Evolutionary conservation across 257 asterid genomes (phyloP).

Genomic region (Apocynum venetum): DNA sequence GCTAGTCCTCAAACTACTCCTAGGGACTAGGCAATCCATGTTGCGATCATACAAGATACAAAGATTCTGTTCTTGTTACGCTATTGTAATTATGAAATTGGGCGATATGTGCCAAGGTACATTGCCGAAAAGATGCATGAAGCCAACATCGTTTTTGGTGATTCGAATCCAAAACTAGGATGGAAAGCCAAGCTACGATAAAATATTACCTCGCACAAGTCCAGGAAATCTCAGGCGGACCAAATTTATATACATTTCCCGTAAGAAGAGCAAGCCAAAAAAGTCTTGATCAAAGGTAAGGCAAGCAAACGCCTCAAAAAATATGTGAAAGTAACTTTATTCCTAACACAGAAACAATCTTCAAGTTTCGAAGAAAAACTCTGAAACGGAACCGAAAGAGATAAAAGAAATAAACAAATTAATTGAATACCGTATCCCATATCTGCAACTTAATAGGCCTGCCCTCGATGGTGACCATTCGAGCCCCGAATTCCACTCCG

Average conservation of each 20-base stretch:
- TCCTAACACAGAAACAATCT: not conserved
- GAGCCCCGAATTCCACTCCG: constrained; percentile 69
- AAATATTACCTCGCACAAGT: not conserved
- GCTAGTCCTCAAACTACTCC: not conserved
- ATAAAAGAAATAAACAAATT: not conserved
- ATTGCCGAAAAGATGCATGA: not conserved
- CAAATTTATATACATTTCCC: not conserved
- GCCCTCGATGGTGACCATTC: constrained; percentile 52
- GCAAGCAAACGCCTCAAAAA: not conserved
- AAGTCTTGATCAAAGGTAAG: not conserved
- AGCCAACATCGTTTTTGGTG: not conserved
- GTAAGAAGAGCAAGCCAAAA: not conserved
- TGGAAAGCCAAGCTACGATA: not conserved
- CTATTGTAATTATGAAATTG: not conserved
- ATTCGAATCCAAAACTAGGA: not conserved
- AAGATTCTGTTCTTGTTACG: not conserved
- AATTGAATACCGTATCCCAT: constrained; percentile 53
- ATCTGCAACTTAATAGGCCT: constrained; percentile 62
- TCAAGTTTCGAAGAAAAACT: not conserved
- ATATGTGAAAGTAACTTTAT: not conserved
- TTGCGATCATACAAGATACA: not conserved
- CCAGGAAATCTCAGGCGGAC: not conserved
- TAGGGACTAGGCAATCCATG: not conserved
- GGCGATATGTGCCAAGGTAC: not conserved
- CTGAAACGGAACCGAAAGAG: not conserved